Evolutionary conservation across 495 filamentous ascomycete species (phyloP).

Genomic region (Aspergillus homomorphus): DNA sequence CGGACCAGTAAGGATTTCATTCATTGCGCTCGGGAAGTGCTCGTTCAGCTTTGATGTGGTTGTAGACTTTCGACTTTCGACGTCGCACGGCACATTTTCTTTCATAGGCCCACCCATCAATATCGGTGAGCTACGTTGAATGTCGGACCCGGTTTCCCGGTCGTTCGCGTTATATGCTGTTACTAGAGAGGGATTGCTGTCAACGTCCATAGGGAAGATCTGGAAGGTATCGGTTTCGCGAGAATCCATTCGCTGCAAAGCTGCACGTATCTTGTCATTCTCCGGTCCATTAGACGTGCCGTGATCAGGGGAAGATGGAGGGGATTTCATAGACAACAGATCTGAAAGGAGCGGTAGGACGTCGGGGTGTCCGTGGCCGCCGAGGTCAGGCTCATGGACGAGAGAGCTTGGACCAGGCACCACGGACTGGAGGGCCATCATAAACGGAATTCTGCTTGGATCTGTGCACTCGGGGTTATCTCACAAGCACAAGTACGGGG

Average conservation of each 20-base stretch:
- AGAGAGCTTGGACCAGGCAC: neutral
- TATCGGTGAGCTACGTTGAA: neutral
- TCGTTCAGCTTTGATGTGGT: neutral
- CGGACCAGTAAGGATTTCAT: neutral
- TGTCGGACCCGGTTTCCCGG: neutral
- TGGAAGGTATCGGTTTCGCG: neutral
- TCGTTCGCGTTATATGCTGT: neutral
- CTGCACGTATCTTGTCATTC: neutral
- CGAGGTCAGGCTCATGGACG: neutral
- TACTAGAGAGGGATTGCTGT: neutral
- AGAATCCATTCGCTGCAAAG: neutral
- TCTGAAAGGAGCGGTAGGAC: neutral
- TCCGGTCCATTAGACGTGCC: neutral
- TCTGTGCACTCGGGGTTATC: neutral
- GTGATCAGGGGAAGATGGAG: neutral
- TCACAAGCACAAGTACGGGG: too few species aligned
- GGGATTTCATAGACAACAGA: neutral
- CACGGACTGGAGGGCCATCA: neutral
- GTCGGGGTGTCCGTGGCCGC: neutral
- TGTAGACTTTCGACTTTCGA: neutral
- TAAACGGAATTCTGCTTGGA: neutral
- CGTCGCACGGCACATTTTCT: neutral
- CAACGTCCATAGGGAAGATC: slow-evolving; percentile 4
- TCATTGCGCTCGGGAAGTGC: neutral
- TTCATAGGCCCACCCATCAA: neutral